phyloP scores from a whole-genome alignment of 805 yeast species.

The Hyphopichia homilentoma region DNA sequence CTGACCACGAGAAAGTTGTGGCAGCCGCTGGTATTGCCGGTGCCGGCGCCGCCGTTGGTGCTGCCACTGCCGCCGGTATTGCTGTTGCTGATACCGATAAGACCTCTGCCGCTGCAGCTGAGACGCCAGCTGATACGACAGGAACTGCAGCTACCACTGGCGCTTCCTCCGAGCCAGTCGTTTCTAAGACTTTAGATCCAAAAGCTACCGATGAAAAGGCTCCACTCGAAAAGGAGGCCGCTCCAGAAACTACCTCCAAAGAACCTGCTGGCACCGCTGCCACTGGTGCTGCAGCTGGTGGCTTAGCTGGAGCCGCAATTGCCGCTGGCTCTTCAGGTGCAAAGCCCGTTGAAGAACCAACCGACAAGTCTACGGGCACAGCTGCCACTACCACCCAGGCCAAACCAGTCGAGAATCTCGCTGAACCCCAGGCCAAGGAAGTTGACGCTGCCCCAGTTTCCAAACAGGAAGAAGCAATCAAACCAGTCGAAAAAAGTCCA shows the following conservation, averaged over 20 bases:
- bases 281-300: conserved; percentile 11
- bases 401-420: not conserved
- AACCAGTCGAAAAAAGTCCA: not conserved
- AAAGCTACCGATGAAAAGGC: too few relatives aligned
- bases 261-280: conserved; percentile 8
- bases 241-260: too few relatives aligned
- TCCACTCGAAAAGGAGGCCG: too few relatives aligned
- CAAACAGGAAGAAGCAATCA: conserved; percentile 9
- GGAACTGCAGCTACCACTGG: too few relatives aligned
- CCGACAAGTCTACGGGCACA: not conserved
- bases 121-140: too few relatives aligned
- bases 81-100: not conserved
- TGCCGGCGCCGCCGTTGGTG: conserved; percentile 14
- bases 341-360: conserved; percentile 11
- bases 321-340: conserved; percentile 8
- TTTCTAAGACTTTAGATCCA: too few relatives aligned
- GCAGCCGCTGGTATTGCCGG: conserved; percentile 13
- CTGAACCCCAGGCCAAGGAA: conserved; percentile 14
- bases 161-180: too few relatives aligned
- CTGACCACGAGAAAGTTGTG: conserved; percentile 8
- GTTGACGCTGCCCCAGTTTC: conserved; percentile 20
- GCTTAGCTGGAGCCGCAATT: conserved; percentile 8
- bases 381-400: not conserved
- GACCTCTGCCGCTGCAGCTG: conserved; percentile 1
- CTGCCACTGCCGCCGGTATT: conserved; percentile 9